Evolutionary conservation across 2,329 filamentous ascomycete species (phyloP), one percentile per base, ranked within the genome.

Genomic region (Cladosporium sp.): DNA sequence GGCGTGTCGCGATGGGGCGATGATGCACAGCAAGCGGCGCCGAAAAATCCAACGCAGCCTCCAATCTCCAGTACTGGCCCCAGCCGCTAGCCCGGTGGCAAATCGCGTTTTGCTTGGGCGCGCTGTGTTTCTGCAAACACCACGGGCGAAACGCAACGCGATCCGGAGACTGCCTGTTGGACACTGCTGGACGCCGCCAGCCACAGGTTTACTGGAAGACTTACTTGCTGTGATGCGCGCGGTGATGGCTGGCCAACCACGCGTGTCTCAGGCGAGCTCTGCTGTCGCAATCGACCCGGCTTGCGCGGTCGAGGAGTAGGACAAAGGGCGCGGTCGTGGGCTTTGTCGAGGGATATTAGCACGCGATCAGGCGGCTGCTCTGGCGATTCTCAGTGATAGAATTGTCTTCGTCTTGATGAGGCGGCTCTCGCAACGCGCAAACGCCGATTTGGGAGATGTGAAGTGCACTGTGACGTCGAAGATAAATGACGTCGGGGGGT

Each of bases 41-140:
- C 42, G 54, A 56, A 56, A 49, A 56, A 39, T 39, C n/a, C 40
- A 49, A 56, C 17, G 40, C 52, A 55, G 52, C 25, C 36, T 40
- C 52, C 43, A 55, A 45, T 49, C 54, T 56, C 42, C 52, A 45
- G 39, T 28, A 47, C 25, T 47, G 43, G 43, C 28, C 39, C 54
- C 49, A 51, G 49, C 49, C 54, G 54, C 54, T 47, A 56, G 54
- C 42, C 54, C 54, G 54, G 54, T 56, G 54, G 54, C 54, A 39
- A 56, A 56, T 56, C 54, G 34, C 54, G 54, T 34, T 56, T 39
- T 47, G 39, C 54, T 47, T 40, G 42, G 22, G 19, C 52, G 52
- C 52, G 52, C 52, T 55, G 28, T 50, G 39, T 30, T 30, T 47
- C 7, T 30, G 43, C 43, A 47, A 9, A 47, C 43, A 30, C 11